phyloP scores from a whole-genome alignment of 768 basidiomycete species.

The Lactarius psammicola region DNA sequence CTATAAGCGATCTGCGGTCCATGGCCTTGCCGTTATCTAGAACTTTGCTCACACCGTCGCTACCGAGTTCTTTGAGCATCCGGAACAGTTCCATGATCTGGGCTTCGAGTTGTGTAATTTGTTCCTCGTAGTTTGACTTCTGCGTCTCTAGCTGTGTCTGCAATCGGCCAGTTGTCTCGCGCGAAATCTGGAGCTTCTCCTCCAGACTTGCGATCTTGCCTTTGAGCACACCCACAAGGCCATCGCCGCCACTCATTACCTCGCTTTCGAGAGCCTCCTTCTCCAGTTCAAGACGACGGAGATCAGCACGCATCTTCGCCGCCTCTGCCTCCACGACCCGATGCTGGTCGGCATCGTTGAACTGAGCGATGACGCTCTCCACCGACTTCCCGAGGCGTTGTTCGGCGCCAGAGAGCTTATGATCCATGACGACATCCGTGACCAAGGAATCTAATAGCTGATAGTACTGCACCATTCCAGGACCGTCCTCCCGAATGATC shows the following conservation, averaged over 20 bases:
- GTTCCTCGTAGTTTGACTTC: conserved; percentile 77
- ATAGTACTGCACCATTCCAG: conserved; percentile 81
- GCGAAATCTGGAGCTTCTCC: conserved; percentile 72
- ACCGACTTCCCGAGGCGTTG: conserved; percentile 87
- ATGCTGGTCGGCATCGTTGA: conserved; percentile 85
- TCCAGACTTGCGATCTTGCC: conserved; percentile 64
- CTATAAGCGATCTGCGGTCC: conserved; percentile 80
- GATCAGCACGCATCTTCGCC: conserved; percentile 59
- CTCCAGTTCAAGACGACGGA: conserved; percentile 68
- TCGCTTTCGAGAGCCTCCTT: conserved; percentile 83
- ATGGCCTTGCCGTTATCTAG: conserved; percentile 57
- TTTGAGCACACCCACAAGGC: conserved; percentile 82
- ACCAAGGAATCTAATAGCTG: conserved; percentile 89
- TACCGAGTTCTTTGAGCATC: conserved; percentile 86
- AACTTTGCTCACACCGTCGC: conserved; percentile 65
- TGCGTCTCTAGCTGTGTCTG: conserved; percentile 77
- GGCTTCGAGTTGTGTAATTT: conserved; percentile 82
- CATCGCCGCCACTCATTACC: conserved; percentile 75
- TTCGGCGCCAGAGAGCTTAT: conserved; percentile 82
- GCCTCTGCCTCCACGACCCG: conserved; percentile 80
- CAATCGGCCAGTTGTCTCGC: conserved; percentile 73
- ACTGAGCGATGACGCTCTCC: conserved; percentile 80
- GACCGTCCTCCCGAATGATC: conserved; percentile 85
- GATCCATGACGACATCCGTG: conserved; percentile 88
- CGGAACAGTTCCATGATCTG: conserved; percentile 93